Conservation (phyloP, 495 filamentous ascomycete genomes). For the Margaritispora aquatica region DNA sequence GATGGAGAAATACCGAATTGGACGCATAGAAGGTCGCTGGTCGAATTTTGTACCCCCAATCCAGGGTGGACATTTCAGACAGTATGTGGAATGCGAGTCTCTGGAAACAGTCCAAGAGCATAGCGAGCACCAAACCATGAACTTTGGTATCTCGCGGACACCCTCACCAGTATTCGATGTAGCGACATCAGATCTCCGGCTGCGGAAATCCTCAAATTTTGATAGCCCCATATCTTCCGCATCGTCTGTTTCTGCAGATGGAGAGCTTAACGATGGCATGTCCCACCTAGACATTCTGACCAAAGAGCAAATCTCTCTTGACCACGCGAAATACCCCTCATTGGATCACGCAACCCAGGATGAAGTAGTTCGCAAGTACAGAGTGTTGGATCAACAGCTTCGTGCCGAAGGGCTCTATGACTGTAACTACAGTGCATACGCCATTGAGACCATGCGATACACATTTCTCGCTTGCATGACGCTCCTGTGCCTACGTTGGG, state of each 20-base stretch:
- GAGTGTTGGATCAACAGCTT: slow-evolving; percentile 63
- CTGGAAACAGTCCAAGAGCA: slow-evolving; percentile 29
- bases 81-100: slow-evolving; percentile 33
- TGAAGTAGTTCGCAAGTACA: slow-evolving; percentile 74
- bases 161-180: slow-evolving; percentile 64
- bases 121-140: slow-evolving; percentile 36
- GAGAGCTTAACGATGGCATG: slow-evolving; percentile 41
- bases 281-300: slow-evolving; percentile 72
- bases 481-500: slow-evolving; percentile 57
- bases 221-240: slow-evolving; percentile 6
- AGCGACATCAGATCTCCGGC: slow-evolving; percentile 30
- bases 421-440: slow-evolving; percentile 82
- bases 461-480: slow-evolving; percentile 56
- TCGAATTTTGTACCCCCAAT: slow-evolving; percentile 86
- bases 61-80: slow-evolving; percentile 81
- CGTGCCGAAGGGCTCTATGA: slow-evolving; percentile 70
- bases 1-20: slow-evolving; percentile 83
- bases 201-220: slow-evolving; percentile 11
- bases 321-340: slow-evolving; percentile 76
- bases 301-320: slow-evolving; percentile 64
- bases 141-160: slow-evolving; percentile 40
- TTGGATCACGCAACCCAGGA: slow-evolving; percentile 71
- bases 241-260: slow-evolving; percentile 33
- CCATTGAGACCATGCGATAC: slow-evolving; percentile 72
- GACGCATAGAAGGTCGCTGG: slow-evolving; percentile 76